A percentile compares a stretch with the other conserved stretches of the same genome.
Conservation (phyloP, 371 early-diverging fungal species). For the Mortierella sp. region DNA sequence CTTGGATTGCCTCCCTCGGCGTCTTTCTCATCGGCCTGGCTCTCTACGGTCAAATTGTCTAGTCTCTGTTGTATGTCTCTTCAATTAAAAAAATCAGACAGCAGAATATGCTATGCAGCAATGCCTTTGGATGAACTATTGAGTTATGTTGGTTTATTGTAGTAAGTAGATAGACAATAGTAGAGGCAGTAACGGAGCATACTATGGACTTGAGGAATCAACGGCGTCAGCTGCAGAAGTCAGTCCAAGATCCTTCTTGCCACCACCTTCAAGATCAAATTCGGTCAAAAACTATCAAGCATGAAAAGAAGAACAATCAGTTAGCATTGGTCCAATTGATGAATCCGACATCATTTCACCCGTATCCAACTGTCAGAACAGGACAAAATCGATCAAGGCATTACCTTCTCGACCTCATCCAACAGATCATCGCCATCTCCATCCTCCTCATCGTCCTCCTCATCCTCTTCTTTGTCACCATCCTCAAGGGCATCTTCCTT, state of each 20-base stretch:
- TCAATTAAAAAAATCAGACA: not conserved
- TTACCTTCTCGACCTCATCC: conserved; percentile 58
- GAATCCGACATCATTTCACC: too few relatives aligned
- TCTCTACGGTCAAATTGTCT: conserved; percentile 55
- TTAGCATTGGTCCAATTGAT: too few relatives aligned
- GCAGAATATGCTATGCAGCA: not conserved
- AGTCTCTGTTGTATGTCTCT: not conserved
- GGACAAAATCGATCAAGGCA: not conserved
- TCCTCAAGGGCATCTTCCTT: too few relatives aligned
- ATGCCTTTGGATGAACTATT: too few relatives aligned
- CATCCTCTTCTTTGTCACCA: conserved; percentile 38
- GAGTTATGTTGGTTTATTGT: too few relatives aligned
- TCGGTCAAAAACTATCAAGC: conserved; percentile 47
- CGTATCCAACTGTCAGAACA: too few relatives aligned
- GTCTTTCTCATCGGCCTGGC: conserved; percentile 54
- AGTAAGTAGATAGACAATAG: not conserved
- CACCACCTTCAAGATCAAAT: conserved; percentile 43
- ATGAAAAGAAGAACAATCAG: not conserved
- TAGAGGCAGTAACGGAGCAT: not conserved
- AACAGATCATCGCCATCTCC: conserved; percentile 54
- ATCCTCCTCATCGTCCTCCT: conserved; percentile 44
- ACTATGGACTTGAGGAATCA: conserved; percentile 26
- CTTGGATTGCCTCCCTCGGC: conserved; percentile 41
- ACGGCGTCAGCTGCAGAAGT: conserved; percentile 22
- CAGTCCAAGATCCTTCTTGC: conserved; percentile 47